Evolutionary conservation across 1,284 basidiomycete species (phyloP), one percentile per base, ranked within the genome.

Genomic region (Tylopilus orsonianus): DNA sequence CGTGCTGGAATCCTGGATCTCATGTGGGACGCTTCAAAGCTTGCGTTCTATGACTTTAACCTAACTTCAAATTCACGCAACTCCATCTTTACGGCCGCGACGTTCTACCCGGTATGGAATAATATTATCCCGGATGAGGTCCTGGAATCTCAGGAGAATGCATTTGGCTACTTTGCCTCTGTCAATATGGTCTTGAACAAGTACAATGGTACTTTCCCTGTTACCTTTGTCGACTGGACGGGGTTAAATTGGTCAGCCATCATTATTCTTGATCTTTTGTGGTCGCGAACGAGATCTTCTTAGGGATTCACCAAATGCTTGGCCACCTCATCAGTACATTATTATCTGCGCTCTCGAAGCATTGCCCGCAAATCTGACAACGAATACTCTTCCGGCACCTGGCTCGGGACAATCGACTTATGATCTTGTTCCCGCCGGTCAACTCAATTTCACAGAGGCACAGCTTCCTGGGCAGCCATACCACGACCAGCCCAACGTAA

Each of bases 31-130:
- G 56, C 81, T 0, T 69, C 71, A 3, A 91, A 90, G 73, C 74
- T 92, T 23, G 90, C 85, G 4, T 96, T 94, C 72, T 95, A 95
- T 65, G 91, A 93, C 67, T 94, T 85, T 68, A 90, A 91, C 67
- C 67, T 83, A 38, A 84, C 80, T 3, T 77, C 81, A 4, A 82
- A 84, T 50, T 62, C 76, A 8, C 81, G 85, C 47, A 85, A 81
- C 52, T 64, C 62, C 19, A 64, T 90, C 40, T 93, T 85, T 70
- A 81, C 79, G 13, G 75, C 73, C 1, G 90, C 89, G 2, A 83
- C 83, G 1, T 91, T 89, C 68, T 95, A 91, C 67, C 91, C 94
- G 0, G 73, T 88, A 41, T 96, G 94, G 94, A 85, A 79, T 46
- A 87, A 83, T 20, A 92, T 97, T 60, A 74, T 92, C 41, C 93